phyloP scores from a whole-genome alignment of 306 rosid genomes.

The Acacia confusa region DNA sequence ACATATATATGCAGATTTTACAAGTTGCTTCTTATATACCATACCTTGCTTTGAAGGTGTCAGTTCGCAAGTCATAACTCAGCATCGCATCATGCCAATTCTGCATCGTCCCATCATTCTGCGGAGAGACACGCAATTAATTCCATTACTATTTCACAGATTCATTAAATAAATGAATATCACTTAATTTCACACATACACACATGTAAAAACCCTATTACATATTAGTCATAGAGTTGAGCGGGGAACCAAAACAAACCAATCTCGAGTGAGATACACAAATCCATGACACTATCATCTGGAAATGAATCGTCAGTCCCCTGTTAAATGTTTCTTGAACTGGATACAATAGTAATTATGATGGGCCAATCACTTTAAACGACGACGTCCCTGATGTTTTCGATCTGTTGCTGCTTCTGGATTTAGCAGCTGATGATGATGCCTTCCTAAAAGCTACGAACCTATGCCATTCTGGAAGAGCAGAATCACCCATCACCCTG shows the following conservation, averaged over 20 bases:
- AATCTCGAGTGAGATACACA: neutral
- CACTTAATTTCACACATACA: too few species aligned
- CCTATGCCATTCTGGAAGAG: neutral
- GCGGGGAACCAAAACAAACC: neutral
- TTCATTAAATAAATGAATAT: neutral
- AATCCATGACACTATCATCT: neutral
- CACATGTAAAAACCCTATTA: neutral
- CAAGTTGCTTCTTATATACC: neutral
- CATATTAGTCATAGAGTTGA: neutral
- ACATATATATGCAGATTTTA: neutral
- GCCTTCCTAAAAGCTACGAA: neutral
- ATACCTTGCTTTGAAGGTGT: neutral
- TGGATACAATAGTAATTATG: neutral
- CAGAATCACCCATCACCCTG: neutral
- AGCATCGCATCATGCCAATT: neutral
- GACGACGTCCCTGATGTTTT: neutral
- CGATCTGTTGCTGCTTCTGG: neutral
- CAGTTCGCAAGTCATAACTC: neutral
- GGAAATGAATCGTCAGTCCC: neutral
- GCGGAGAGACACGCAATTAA: neutral
- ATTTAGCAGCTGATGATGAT: neutral
- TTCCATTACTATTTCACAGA: neutral
- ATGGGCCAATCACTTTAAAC: neutral
- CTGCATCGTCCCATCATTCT: neutral
- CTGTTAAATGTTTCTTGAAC: neutral